Evolutionary conservation across 371 early-diverging fungal species (phyloP).

Genomic region (Syncephalastrum sp.): DNA sequence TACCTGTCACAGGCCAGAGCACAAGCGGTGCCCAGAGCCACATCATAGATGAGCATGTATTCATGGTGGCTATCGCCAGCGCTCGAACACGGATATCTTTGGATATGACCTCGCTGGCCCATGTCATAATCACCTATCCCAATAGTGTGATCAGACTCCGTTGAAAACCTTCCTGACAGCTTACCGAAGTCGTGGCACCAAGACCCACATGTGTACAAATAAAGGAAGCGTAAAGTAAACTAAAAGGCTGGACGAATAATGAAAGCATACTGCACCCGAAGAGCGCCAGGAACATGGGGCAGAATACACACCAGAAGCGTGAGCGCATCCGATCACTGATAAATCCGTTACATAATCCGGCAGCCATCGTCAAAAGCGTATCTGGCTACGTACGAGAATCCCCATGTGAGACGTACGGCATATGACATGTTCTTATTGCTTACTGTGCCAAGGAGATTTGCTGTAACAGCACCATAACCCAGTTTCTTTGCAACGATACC

Average conservation of each 20-base stretch:
- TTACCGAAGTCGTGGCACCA: conserved; percentile 37
- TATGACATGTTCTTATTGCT: not conserved
- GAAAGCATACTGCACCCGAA: conserved; percentile 36
- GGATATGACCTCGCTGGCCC: conserved; percentile 49
- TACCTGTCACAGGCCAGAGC: conserved; percentile 53
- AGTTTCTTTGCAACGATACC: conserved; percentile 47
- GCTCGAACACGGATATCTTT: conserved; percentile 34
- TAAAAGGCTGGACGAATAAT: conserved; percentile 45
- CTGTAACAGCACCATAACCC: conserved; percentile 47
- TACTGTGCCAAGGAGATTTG: conserved; percentile 49
- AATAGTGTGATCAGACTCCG: not conserved
- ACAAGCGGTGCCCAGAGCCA: conserved; percentile 39
- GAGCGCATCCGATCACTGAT: conserved; percentile 35
- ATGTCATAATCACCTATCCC: conserved; percentile 46
- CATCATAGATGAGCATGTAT: conserved; percentile 39
- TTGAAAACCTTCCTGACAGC: not conserved
- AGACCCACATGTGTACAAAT: conserved; percentile 39
- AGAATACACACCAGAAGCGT: conserved; percentile 40
- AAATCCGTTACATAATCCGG: conserved; percentile 39
- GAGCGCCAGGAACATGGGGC: conserved; percentile 29
- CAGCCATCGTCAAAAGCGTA: conserved; percentile 40
- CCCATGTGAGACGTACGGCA: not conserved
- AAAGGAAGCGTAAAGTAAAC: conserved; percentile 34
- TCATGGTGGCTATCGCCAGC: conserved; percentile 48
- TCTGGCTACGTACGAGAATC: conserved; percentile 27